These are phyloP conservation scores for Tulasnella sp. DNA, from an alignment of 768 basidiomycete species.

Conservation along the genomic window DNA sequence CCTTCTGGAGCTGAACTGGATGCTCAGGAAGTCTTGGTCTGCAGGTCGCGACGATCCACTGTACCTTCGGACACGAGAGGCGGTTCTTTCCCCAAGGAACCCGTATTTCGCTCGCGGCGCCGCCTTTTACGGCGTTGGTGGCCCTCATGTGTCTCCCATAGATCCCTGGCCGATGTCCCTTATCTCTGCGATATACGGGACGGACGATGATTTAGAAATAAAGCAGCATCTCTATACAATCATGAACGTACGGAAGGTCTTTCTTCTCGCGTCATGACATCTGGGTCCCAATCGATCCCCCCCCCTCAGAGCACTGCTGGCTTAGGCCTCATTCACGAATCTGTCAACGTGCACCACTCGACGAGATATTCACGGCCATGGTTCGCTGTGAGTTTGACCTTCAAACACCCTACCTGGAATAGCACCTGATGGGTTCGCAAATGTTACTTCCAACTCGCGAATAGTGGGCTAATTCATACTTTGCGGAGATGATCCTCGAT, in stretches of 20 bases:
- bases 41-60: conserved; percentile 41
- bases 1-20: neutral
- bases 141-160: conserved; percentile 63
- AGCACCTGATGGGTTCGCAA: neutral
- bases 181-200: conserved; percentile 62
- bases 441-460: conserved; percentile 27
- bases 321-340: conserved; percentile 71
- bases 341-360: conserved; percentile 49
- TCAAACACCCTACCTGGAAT: neutral
- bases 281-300: neutral
- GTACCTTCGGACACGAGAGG: conserved; percentile 54
- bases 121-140: conserved; percentile 58
- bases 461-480: conserved; percentile 34
- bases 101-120: conserved; percentile 59
- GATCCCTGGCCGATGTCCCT: conserved; percentile 81
- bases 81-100: conserved; percentile 51
- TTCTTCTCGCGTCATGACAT: neutral
- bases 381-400: conserved; percentile 59
- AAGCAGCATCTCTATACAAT: conserved; percentile 49
- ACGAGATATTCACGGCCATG: conserved; percentile 56
- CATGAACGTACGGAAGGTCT: conserved; percentile 44
- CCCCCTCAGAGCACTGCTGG: conserved; percentile 45
- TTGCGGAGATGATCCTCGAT: conserved; percentile 72
- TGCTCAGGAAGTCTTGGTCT: neutral
- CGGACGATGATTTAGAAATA: conserved; percentile 63